Evolutionary conservation across 2,329 filamentous ascomycete species (phyloP).

Genomic region (Xylaria sp.): DNA sequence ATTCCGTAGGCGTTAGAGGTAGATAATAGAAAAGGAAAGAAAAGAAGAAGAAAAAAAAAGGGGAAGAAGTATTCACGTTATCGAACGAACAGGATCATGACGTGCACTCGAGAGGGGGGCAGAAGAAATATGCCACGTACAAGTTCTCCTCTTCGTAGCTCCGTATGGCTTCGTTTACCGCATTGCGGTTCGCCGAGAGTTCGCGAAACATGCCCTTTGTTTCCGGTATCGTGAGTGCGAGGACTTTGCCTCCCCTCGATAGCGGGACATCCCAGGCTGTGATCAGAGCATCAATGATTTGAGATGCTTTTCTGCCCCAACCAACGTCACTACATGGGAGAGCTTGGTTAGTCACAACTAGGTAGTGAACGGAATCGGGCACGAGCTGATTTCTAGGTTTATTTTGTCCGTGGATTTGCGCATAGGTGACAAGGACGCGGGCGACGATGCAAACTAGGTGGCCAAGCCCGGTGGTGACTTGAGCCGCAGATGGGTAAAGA

Average conservation of each 20-base stretch:
- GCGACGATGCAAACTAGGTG: no score
- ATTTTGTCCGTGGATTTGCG: not conserved
- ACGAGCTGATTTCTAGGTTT: not conserved
- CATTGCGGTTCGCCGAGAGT: conserved; percentile 46
- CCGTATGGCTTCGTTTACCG: conserved; percentile 61
- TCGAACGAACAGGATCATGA: not conserved
- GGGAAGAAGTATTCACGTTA: not conserved
- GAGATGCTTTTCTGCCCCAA: conserved; percentile 43
- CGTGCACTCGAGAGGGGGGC: not conserved
- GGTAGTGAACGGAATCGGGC: no score
- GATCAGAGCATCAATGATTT: conserved; percentile 57
- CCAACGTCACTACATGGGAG: conserved; percentile 55
- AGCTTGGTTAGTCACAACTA: conserved; percentile 2
- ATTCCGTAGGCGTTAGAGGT: conserved; percentile 5
- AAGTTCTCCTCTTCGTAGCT: conserved; percentile 54
- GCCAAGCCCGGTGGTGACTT: not conserved
- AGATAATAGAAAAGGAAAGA: not conserved
- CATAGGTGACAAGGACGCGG: no score
- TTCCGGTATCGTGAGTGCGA: conserved; percentile 69
- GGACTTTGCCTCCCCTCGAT: conserved; percentile 57
- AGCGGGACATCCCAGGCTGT: conserved; percentile 58
- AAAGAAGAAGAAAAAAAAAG: not conserved
- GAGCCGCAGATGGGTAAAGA: not conserved
- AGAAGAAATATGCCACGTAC: conserved; percentile 48
- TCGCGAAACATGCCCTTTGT: conserved; percentile 41